These are phyloP conservation scores for Fusarium xyrophilum DNA, from an alignment of 2,329 filamentous ascomycete species.

Conservation along the genomic window DNA sequence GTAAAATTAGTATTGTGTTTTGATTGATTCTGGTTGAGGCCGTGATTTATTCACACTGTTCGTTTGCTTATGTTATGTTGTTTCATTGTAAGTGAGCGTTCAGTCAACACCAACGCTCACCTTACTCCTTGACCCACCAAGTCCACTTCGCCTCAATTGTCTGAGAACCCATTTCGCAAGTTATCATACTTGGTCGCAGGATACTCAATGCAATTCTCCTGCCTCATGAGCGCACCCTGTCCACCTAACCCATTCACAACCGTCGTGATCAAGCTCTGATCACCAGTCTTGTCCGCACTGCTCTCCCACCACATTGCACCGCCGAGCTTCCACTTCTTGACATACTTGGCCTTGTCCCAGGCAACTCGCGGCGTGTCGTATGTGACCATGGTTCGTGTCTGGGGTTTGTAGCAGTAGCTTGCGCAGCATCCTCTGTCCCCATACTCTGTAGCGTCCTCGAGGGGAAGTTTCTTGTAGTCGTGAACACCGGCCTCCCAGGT, in stretches of 20 bases:
- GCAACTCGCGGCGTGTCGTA: constrained; percentile 79
- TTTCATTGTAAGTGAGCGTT: background rate
- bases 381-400: constrained; percentile 71
- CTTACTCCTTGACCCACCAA: background rate
- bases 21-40: background rate
- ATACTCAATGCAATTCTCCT: constrained; percentile 67
- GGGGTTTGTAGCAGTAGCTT: constrained; percentile 77
- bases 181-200: constrained; percentile 76
- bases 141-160: constrained; percentile 44
- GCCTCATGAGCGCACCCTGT: constrained; percentile 55
- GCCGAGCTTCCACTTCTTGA: constrained; percentile 71
- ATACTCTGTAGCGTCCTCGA: constrained; percentile 67
- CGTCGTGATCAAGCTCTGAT: constrained; percentile 71
- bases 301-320: constrained; percentile 99
- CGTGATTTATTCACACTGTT: background rate
- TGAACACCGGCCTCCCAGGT: constrained; percentile 86
- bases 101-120: background rate
- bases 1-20: background rate
- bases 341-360: constrained; percentile 72
- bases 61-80: background rate
- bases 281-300: constrained; percentile 73
- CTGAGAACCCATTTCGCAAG: constrained; percentile 63
- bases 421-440: constrained; percentile 70
- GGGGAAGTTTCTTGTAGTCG: constrained; percentile 87
- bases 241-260: constrained; percentile 68